Percentiles rank a stretch among this genome's conserved stretches.
Evolutionary conservation across 345 rosid genomes (phyloP).

Genomic region (Aquilaria malaccensis): DNA sequence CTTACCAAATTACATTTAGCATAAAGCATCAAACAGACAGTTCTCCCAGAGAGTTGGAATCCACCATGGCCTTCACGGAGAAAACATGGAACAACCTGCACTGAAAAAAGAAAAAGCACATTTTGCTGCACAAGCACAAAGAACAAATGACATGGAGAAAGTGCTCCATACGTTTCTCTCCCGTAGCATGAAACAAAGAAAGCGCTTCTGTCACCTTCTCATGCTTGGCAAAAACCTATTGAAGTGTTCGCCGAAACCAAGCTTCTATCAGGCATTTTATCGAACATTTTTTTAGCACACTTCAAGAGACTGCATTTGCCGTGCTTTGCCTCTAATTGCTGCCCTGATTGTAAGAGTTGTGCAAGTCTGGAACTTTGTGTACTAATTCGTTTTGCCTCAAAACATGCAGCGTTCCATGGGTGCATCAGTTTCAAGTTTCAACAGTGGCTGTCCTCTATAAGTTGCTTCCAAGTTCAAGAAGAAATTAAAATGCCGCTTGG

Average conservation of each 20-base stretch:
- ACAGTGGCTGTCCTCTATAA: background rate
- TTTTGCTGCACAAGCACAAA: constrained; percentile 54
- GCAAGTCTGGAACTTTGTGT: constrained; percentile 22
- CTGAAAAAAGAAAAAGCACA: constrained; percentile 20
- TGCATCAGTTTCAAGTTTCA: background rate
- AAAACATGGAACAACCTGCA: constrained; percentile 64
- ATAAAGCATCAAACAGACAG: constrained; percentile 73
- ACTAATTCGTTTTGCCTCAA: background rate
- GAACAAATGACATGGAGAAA: constrained; percentile 64
- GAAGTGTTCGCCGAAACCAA: constrained; percentile 76
- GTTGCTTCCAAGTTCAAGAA: no score
- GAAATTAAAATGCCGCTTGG: no score
- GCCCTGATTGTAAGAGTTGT: constrained; percentile 31
- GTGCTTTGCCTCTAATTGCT: constrained; percentile 30
- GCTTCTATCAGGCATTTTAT: constrained; percentile 53
- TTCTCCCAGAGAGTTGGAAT: constrained; percentile 43
- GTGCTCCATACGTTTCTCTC: constrained; percentile 37
- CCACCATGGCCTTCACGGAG: constrained; percentile 43
- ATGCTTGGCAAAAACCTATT: constrained; percentile 32
- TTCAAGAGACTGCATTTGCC: constrained; percentile 39
- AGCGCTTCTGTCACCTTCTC: constrained; percentile 40
- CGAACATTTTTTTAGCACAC: constrained; percentile 59
- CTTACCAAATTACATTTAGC: constrained; percentile 51
- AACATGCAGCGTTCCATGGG: background rate
- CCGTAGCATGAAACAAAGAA: constrained; percentile 42